Evolutionary conservation across 2,329 filamentous ascomycete species (phyloP).

Genomic region (Leptographium wingfieldii): DNA sequence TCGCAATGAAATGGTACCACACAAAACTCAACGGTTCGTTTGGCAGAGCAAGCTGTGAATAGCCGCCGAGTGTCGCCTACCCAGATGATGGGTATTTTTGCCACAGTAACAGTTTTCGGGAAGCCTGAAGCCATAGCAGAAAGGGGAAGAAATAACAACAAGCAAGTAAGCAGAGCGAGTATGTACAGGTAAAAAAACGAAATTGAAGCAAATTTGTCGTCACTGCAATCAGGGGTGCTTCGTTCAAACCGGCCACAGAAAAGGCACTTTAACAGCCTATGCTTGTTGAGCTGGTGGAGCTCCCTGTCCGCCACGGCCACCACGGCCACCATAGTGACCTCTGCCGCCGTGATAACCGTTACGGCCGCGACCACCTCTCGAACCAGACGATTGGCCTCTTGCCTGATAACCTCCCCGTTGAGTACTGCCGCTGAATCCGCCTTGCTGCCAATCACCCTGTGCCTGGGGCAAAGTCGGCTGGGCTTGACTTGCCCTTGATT

Average conservation of each 20-base stretch:
- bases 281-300: slow-evolving; percentile 1
- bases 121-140: not conserved
- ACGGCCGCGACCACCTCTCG: slow-evolving; percentile 5
- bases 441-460: slow-evolving; percentile 11
- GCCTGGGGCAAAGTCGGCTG: slow-evolving; percentile 12
- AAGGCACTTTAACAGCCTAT: not conserved
- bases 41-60: not conserved
- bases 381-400: slow-evolving; percentile 3
- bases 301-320: slow-evolving; percentile 1
- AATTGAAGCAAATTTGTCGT: not conserved
- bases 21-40: not conserved
- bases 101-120: not conserved
- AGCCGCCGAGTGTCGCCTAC: not conserved
- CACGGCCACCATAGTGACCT: not conserved
- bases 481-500: slow-evolving; percentile 2
- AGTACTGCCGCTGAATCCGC: slow-evolving; percentile 1
- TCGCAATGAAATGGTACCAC: not conserved
- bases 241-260: not conserved
- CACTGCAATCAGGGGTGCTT: not conserved
- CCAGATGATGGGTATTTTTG: not conserved
- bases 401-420: slow-evolving; percentile 1
- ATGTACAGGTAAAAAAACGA: not conserved
- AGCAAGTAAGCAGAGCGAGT: not conserved
- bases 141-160: not conserved
- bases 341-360: slow-evolving; percentile 4